Percentiles rank a stretch among this genome's conserved stretches.
Evolutionary conservation across 2,329 filamentous ascomycete genomes (phyloP).

Genomic region (Cladosporium sp.): DNA sequence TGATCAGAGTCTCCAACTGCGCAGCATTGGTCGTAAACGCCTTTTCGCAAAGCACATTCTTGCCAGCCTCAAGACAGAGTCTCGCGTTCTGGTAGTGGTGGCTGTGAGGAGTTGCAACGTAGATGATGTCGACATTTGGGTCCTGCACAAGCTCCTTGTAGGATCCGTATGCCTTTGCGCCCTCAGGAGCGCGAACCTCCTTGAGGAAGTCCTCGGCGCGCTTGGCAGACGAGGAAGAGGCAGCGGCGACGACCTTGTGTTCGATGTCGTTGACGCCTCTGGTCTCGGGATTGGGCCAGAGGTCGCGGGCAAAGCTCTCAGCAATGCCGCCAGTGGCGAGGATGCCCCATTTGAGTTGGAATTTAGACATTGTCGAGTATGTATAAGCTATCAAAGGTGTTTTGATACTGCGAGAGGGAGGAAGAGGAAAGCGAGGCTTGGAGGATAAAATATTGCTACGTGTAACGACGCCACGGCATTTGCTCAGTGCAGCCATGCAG

Average conservation of each 20-base stretch:
- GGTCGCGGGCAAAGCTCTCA: conserved; percentile 64
- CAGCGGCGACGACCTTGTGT: conserved; percentile 74
- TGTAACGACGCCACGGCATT: conserved; percentile 4
- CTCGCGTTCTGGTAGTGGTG: conserved; percentile 90
- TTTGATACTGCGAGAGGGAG: background rate
- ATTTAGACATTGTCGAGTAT: conserved; percentile 27
- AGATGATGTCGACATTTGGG: conserved; percentile 76
- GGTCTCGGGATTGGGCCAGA: conserved; percentile 67
- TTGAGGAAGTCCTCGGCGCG: conserved; percentile 70
- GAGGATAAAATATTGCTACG: background rate
- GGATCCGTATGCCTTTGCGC: conserved; percentile 70
- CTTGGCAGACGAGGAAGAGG: conserved; percentile 68
- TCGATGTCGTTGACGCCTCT: conserved; percentile 68
- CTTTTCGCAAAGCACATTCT: conserved; percentile 89
- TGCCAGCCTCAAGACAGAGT: conserved; percentile 77
- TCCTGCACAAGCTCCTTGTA: conserved; percentile 79
- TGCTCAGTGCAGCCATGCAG: conserved; percentile 6
- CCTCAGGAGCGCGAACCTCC: conserved; percentile 63
- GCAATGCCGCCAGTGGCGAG: conserved; percentile 48
- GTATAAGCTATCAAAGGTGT: background rate
- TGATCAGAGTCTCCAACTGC: conserved; percentile 68
- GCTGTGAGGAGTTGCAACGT: conserved; percentile 85
- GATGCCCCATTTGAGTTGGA: conserved; percentile 39
- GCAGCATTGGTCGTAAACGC: conserved; percentile 78
- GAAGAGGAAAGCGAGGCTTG: background rate